Conservation (phyloP, 139 green algal genomes). For the Chlamydomonas schloesseri region DNA sequence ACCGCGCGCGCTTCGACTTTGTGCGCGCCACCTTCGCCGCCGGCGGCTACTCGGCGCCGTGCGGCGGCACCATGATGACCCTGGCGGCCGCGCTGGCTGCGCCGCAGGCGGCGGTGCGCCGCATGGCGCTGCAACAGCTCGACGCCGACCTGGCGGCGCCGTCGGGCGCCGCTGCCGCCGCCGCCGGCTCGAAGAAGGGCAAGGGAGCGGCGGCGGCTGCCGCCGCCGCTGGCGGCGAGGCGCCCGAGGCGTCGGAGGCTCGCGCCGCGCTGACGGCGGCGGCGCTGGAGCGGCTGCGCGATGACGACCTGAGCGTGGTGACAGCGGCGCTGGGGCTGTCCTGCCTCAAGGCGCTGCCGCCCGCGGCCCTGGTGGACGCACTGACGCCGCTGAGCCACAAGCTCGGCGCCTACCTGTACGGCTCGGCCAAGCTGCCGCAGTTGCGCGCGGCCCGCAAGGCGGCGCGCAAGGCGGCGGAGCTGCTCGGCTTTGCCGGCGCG, state of each 20-base stretch:
- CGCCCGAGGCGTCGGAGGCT: not conserved
- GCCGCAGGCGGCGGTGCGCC: slow-evolving; percentile 61
- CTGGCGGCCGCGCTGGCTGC: slow-evolving; percentile 54
- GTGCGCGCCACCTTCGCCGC: slow-evolving; percentile 47
- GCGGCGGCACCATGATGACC: slow-evolving; percentile 45
- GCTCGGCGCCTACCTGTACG: slow-evolving; percentile 21
- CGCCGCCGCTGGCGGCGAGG: not conserved
- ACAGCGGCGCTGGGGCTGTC: slow-evolving; percentile 35
- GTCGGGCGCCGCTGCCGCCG: no score
- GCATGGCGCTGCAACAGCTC: slow-evolving; percentile 63
- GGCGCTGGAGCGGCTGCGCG: slow-evolving; percentile 34
- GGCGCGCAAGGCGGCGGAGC: slow-evolving; percentile 38
- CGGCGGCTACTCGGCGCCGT: slow-evolving; percentile 40
- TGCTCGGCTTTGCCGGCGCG: slow-evolving; percentile 3
- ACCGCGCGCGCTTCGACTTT: slow-evolving; percentile 55
- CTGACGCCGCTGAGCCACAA: slow-evolving; percentile 53
- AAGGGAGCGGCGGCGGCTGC: no score
- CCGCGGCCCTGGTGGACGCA: slow-evolving; percentile 52
- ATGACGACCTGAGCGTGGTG: slow-evolving; percentile 53
- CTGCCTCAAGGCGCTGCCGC: slow-evolving; percentile 26
- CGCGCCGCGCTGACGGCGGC: not conserved
- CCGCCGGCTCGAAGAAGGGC: no score
- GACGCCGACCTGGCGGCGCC: slow-evolving; percentile 32
- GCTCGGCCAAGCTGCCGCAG: slow-evolving; percentile 16
- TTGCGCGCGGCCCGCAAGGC: slow-evolving; percentile 42